phyloP scores from a whole-genome alignment of 768 basidiomycete species.

The Lyophyllum decastes region DNA sequence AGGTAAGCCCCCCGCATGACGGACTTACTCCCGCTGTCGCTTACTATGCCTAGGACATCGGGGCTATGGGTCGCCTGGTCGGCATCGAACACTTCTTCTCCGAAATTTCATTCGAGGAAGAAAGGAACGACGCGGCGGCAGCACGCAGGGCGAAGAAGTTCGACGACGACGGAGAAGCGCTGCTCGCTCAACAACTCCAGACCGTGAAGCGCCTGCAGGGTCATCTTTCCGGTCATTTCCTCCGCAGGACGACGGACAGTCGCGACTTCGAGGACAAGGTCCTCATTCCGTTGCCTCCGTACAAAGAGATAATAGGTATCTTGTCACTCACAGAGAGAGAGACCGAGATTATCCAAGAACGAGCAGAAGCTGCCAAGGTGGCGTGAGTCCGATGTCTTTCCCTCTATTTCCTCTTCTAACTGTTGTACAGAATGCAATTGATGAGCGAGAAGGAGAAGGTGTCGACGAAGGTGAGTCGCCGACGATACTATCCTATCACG shows the following conservation, averaged over 20 bases:
- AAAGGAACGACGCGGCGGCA: constrained; percentile 18
- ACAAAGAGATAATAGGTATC: not conserved
- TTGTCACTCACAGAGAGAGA: constrained; percentile 1
- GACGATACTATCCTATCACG: not conserved
- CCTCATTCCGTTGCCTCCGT: constrained; percentile 9
- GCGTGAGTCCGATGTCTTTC: not conserved
- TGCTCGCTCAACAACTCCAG: not conserved
- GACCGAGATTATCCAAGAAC: not conserved
- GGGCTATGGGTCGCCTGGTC: constrained; percentile 25
- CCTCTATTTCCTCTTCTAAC: not conserved
- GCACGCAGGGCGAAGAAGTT: constrained; percentile 11
- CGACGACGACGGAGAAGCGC: constrained; percentile 11
- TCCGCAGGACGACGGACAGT: constrained; percentile 9
- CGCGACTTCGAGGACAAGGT: not conserved
- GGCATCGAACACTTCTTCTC: constrained; percentile 27
- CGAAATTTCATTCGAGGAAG: constrained; percentile 15
- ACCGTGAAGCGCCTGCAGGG: constrained; percentile 5
- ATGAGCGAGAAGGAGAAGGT: not conserved
- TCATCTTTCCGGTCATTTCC: constrained; percentile 3
- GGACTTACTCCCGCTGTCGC: not conserved
- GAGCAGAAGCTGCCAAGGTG: constrained; percentile 1
- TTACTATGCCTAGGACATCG: constrained; percentile 22
- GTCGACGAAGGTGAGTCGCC: constrained; percentile 1
- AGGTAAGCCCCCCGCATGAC: constrained; percentile 12
- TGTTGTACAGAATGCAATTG: too few species aligned